Conservation (phyloP, 164 flowering plant species). For the Magnolia kwangsiensis region DNA sequence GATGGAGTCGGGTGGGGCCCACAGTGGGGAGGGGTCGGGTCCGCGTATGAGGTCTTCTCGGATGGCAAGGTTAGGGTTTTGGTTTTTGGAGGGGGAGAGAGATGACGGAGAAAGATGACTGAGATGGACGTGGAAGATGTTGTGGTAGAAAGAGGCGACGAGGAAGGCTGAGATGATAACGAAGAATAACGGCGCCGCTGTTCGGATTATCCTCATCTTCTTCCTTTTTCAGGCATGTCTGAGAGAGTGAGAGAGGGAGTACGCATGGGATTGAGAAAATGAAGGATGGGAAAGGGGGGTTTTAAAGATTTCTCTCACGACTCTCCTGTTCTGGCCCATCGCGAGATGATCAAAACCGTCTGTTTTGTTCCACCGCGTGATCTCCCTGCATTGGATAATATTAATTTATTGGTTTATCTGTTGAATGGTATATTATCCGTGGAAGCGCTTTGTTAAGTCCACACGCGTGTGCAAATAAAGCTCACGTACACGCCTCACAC, state of each 20-base stretch:
- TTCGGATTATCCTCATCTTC: background rate
- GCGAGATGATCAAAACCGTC: background rate
- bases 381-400: no score
- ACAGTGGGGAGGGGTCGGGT: conserved; percentile 3
- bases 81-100: background rate
- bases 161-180: conserved; percentile 17
- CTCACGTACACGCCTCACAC: no score
- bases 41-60: background rate
- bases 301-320: background rate
- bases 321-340: background rate
- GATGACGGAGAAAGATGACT: background rate
- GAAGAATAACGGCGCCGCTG: conserved; percentile 7
- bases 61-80: conserved; percentile 6
- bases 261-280: background rate
- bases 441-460: no score
- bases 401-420: no score
- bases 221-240: background rate
- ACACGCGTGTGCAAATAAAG: no score
- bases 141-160: conserved; percentile 12
- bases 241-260: background rate
- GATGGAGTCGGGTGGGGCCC: conserved; percentile 29
- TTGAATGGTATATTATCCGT: no score
- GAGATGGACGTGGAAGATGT: conserved; percentile 12
- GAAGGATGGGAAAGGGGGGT: background rate
- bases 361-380: background rate